Evolutionary conservation across 208 protist species (phyloP), one percentile per base, ranked within the genome.

Genomic region (Naegleria fowleri): DNA sequence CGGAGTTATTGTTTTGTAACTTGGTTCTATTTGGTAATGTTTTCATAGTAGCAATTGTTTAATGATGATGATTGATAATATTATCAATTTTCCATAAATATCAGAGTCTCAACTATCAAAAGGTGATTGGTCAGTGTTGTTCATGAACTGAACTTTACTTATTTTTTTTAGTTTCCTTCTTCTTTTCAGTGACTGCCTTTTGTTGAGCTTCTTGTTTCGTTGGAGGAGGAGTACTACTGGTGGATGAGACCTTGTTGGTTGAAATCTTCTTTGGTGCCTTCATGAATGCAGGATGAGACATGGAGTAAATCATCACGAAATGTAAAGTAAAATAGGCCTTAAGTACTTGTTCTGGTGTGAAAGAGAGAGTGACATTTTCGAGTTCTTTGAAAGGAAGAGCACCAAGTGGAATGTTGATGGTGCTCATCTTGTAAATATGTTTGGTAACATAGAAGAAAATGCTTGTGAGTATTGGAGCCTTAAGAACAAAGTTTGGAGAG

Each of bases 381-480:
- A 67, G 11, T 19, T 67, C 55, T 29, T 67, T 67, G 22, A 67
- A 15, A 3, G 55, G 55, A 67, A 67, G 11, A 67, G 2, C 4
- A 67, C 19, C 11, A 15, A 67, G 22, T 67, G 55, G 55, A 67
- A 67, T 67, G 11, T 67, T 0, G 22, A 67, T 67, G 1, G 19
- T 29, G 22, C 43, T n/a, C 33, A 87, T 36, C 6, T 87, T 51
- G 40, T 36, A 29, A 25, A 87, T 51, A 4, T 48, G 29, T 5
- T 40, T 87, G 83, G 83, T 33, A 39, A 41, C 83, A 51, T 52
- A 87, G 41, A 40, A 48, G 41, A 87, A 87, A 52, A n/a, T n/a
- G 5, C 29, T 33, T 40, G 29, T 51, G 6, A 41, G 15, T 16
- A 87, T 51, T 87, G 83, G 83, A 87, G 33, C 40, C 22, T 52